Evolutionary conservation across 2,329 filamentous ascomycete species (phyloP).

Genomic region (Cercospora canescens): DNA sequence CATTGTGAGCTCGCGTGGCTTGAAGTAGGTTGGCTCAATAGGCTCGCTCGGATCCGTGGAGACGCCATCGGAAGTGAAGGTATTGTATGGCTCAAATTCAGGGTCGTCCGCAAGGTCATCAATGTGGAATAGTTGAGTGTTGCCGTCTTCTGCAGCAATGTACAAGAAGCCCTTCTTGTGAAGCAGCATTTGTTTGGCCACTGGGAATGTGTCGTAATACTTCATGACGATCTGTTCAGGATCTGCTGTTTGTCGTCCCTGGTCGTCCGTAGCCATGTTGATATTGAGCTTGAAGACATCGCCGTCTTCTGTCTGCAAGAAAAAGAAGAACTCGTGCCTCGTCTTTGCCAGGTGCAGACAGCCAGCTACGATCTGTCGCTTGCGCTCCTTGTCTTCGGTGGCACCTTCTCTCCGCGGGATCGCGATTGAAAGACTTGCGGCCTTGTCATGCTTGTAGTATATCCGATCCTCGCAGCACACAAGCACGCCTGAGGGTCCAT

Average conservation of each 20-base stretch:
- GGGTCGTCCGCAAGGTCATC: slow-evolving; percentile 96
- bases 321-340: slow-evolving; percentile 80
- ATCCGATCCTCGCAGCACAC: slow-evolving; percentile 94
- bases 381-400: slow-evolving; percentile 88
- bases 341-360: slow-evolving; percentile 98
- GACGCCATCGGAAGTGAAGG: slow-evolving; percentile 51
- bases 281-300: slow-evolving; percentile 96
- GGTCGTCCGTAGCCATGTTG: slow-evolving; percentile 81
- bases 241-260: slow-evolving; percentile 75
- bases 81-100: slow-evolving; percentile 68
- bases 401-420: slow-evolving; percentile 85
- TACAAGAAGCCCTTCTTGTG: slow-evolving; percentile 95
- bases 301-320: slow-evolving; percentile 95
- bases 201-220: slow-evolving; percentile 94
- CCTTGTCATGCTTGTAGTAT: slow-evolving; percentile 95
- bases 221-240: slow-evolving; percentile 87
- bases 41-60: slow-evolving; percentile 71
- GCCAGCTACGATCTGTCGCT: slow-evolving; percentile 81
- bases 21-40: slow-evolving; percentile 81
- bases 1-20: slow-evolving; percentile 71
- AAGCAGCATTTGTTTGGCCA: slow-evolving; percentile 85
- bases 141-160: slow-evolving; percentile 86
- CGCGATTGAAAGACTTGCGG: slow-evolving; percentile 82
- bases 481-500: slow-evolving; percentile 91
- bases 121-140: slow-evolving; percentile 94